phyloP scores from a whole-genome alignment of 495 filamentous ascomycete genomes.

The Astrocystis sublimbata region DNA sequence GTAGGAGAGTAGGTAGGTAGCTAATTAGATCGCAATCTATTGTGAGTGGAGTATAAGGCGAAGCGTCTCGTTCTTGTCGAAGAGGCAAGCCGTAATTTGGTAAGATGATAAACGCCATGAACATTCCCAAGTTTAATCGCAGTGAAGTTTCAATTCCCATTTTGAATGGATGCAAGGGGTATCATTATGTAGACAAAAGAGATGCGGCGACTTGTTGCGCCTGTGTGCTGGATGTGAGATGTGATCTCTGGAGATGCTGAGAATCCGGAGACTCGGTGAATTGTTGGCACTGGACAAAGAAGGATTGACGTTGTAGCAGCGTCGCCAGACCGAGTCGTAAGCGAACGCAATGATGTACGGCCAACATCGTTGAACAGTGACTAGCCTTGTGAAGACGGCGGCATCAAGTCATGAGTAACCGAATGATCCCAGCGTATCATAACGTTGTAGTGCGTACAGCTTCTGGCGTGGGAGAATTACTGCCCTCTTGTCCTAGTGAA shows the following conservation, averaged over 20 bases:
- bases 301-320: background rate
- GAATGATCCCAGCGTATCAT: conserved; percentile 1
- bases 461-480: conserved; percentile 22
- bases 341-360: too few species aligned
- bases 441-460: conserved; percentile 29
- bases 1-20: background rate
- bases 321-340: background rate
- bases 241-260: background rate
- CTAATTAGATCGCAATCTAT: background rate
- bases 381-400: background rate
- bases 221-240: conserved; percentile 2
- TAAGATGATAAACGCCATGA: background rate
- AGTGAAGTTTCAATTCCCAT: background rate
- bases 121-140: background rate
- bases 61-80: background rate
- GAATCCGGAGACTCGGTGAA: background rate
- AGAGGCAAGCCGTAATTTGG: background rate
- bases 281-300: background rate
- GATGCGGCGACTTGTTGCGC: background rate
- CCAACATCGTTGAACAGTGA: background rate
- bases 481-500: conserved; percentile 26
- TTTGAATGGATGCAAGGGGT: background rate
- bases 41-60: background rate
- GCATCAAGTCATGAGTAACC: background rate
- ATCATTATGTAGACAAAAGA: conserved; percentile 10